Evolutionary conservation across 2,329 filamentous ascomycete species (phyloP), one percentile per base, ranked within the genome.

Genomic region (Tolypocladium ovalisporum): DNA sequence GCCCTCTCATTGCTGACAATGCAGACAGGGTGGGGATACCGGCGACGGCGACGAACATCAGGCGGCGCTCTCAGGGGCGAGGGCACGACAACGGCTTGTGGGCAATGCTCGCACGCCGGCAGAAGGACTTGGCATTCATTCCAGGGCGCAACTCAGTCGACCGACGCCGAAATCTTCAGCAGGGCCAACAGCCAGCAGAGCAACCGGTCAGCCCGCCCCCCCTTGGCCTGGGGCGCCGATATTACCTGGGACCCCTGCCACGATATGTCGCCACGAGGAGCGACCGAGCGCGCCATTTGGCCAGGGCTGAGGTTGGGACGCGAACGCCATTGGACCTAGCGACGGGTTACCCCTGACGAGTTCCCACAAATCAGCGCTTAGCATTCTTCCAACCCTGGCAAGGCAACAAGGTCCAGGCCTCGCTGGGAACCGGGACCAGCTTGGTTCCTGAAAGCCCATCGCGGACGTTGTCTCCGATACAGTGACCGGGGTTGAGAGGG

Each of bases 131-230:
- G 51, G 51, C 24, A 54, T 12, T 42, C 13, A 12, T n/a, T n/a
- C n/a, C 32, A 32, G 37, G 52, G 34, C 53, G 57, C 32, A 4
- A 9, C 54, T 52, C 34, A 58, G 56, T 35, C 49, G 54, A 54
- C 54, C 39, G 51, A 40, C 9, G 54, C 57, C 57, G 54, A 57
- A 54, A 15, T 47, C 29, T 27, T 54, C 32, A 44, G n/a, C 52
- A 36, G 34, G 49, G 17, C 17, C 27, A 12, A n/a, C 32, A 34
- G 3, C 5, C 24, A 47, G 24, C 13, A 17, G 24, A 32, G 8
- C 5, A 19, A 12, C 27, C 15, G 27, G 15, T 24, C 27, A n/a
- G 13, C 3, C 36, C 36, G 36, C 3, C 36, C 36, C 36, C 17
- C 13, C n/a, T 22, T 42, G n/a, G 2, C 40, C 22, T 24, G 10